Base-by-base conservation (phyloP, 805 yeast genomes). In the Yarrowia deformans region DNA sequence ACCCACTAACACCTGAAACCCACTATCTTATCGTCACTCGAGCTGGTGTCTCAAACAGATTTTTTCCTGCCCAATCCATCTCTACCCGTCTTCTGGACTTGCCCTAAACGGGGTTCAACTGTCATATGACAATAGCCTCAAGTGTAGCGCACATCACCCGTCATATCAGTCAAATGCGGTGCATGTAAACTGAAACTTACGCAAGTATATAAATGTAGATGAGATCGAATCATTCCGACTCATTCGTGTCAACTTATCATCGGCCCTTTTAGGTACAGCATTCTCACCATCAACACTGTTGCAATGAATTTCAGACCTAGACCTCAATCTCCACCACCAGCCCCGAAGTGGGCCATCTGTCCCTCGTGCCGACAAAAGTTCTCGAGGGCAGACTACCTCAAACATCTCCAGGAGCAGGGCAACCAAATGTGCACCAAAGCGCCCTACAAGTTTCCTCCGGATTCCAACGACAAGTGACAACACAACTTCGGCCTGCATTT, bases 401-500 rank as follows among this genome's bases (percentile, higher is more conserved):
- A 37, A 13, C 60, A 54, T 10, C 43, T 54, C 6, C 60, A 10
- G 12, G 60, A 54, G 3, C 60, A 54, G 60, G 60, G 60, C 13
- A 54, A 37, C 18, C 60, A 54, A 8, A 52, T 52, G 60, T 54
- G 60, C 60, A 54, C 60, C 5, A 54, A 37, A 13, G 19, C 37
- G 34, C 60, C 60, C 23, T 54, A 19, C 60, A 54, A 37, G 60
- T 54, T 54, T 19, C 60, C 60, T 8, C 34, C 60, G 3, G 60
- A 23, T 23, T 4, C 29, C 29, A 23, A 23, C 29, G 29, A 37
- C 1, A 48, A 16, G 37, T 23, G 54, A 48, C 43, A 13, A 13
- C 40, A 39, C 12, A 39, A 12, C 29, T 23, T 23, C 4, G 2
- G 29, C 29, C 29, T 23, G 29, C 29, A 23, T 23, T n/a, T n/a